phyloP scores from a whole-genome alignment of 192 early-diverging fungal genomes.

The Coemansia sp. region DNA sequence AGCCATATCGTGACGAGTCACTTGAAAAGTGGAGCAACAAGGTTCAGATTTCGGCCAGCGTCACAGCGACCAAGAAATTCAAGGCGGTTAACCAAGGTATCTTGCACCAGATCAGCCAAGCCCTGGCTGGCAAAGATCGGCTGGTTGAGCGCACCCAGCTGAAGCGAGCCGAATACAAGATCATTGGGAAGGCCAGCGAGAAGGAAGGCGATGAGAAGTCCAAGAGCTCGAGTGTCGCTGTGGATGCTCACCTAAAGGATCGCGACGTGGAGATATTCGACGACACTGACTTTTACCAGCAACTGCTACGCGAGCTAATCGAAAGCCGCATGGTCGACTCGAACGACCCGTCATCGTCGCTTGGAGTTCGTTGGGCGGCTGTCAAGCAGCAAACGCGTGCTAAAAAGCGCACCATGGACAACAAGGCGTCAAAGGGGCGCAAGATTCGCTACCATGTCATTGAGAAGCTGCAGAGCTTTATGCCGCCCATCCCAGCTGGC shows the following conservation, averaged over 20 bases:
- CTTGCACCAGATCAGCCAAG: constrained; percentile 71
- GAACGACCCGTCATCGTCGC: constrained; percentile 78
- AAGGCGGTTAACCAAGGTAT: constrained; percentile 92
- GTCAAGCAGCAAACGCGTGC: constrained; percentile 66
- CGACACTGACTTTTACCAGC: constrained; percentile 95
- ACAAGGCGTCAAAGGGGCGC: constrained; percentile 89
- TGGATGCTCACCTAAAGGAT: constrained; percentile 68
- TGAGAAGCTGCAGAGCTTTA: constrained; percentile 96
- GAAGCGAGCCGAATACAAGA: constrained; percentile 70
- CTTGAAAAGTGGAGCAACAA: constrained; percentile 96
- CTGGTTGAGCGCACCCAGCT: constrained; percentile 88
- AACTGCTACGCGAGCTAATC: constrained; percentile 92
- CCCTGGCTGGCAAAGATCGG: constrained; percentile 72
- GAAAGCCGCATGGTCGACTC: constrained; percentile 91
- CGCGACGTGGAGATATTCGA: constrained; percentile 84
- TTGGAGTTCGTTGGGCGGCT: constrained; percentile 84
- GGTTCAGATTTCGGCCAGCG: constrained; percentile 71
- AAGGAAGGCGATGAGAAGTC: constrained; percentile 14
- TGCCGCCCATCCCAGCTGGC: constrained; percentile 88
- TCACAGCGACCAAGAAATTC: constrained; percentile 86
- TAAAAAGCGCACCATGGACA: constrained; percentile 79
- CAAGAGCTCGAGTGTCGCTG: constrained; percentile 61
- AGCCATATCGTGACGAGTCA: constrained; percentile 80
- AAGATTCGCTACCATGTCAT: constrained; percentile 93
- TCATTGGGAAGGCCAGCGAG: constrained; percentile 35